phyloP scores from a whole-genome alignment of 139 green algal genomes.

The Chlamydomonas sphaeroides region DNA sequence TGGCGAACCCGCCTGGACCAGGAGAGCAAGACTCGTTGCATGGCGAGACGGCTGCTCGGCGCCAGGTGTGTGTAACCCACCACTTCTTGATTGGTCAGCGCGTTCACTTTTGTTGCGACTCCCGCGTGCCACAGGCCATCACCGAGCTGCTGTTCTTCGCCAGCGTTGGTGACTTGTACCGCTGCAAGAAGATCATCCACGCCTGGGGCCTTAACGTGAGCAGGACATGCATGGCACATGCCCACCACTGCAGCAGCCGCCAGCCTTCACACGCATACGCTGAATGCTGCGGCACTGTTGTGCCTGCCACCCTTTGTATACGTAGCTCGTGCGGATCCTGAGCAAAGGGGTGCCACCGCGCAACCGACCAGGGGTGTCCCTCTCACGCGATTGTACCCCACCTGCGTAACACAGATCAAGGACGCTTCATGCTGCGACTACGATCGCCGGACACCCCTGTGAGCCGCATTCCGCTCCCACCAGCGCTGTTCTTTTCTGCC shows the following conservation, averaged over 20 bases:
- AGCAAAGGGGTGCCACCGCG: too few species aligned
- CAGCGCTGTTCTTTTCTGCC: too few species aligned
- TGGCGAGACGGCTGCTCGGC: conserved; percentile 27
- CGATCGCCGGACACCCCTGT: conserved; percentile 86
- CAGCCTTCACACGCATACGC: too few species aligned
- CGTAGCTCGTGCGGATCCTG: too few species aligned
- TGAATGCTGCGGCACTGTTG: too few species aligned
- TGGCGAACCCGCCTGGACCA: too few species aligned
- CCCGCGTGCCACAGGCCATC: conserved; percentile 70
- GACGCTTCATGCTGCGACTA: conserved; percentile 79
- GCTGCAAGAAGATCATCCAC: conserved; percentile 81
- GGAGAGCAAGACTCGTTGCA: conserved; percentile 35
- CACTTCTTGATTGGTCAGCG: neutral
- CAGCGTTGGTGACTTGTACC: conserved; percentile 81
- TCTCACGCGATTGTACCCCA: too few species aligned
- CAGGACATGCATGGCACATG: too few species aligned
- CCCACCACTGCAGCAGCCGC: too few species aligned
- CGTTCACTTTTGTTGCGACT: neutral
- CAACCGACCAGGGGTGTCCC: too few species aligned
- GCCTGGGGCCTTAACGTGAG: conserved; percentile 78
- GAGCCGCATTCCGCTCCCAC: too few species aligned
- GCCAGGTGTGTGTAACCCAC: neutral
- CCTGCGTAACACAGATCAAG: conserved; percentile 31
- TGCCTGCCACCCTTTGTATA: too few species aligned
- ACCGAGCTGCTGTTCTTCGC: conserved; percentile 93